These are phyloP conservation scores for Plectosphaerella plurivora DNA, from an alignment of 2,329 filamentous ascomycete species.

Conservation along the genomic window DNA sequence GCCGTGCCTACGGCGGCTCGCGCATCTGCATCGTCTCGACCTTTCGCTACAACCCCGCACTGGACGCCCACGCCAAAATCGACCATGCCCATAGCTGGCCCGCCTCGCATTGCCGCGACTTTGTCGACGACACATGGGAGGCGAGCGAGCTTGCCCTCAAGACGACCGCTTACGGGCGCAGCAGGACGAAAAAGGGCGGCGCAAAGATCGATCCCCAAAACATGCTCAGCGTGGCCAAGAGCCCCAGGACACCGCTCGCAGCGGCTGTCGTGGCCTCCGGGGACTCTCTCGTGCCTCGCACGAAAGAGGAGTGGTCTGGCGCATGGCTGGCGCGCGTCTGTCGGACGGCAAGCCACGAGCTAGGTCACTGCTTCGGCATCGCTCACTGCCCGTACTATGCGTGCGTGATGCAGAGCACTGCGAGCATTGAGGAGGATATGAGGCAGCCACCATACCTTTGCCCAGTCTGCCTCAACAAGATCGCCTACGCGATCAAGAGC, in stretches of 20 bases:
- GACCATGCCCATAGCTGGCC: slow-evolving; percentile 59
- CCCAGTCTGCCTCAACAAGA: slow-evolving; percentile 52
- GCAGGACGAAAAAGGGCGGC: neutral
- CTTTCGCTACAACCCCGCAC: slow-evolving; percentile 54
- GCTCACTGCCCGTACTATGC: slow-evolving; percentile 63
- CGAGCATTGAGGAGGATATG: slow-evolving; percentile 51
- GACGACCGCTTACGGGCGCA: slow-evolving; percentile 1
- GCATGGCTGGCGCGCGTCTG: slow-evolving; percentile 56
- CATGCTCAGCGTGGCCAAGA: neutral
- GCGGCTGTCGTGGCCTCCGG: slow-evolving; percentile 26
- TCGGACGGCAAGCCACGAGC: slow-evolving; percentile 58
- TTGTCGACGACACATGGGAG: slow-evolving; percentile 34
- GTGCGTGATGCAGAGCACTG: slow-evolving; percentile 60
- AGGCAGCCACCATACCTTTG: slow-evolving; percentile 62
- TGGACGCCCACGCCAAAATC: slow-evolving; percentile 32
- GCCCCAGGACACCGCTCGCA: slow-evolving; percentile 20
- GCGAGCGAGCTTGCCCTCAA: neutral
- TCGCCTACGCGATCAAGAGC: slow-evolving; percentile 28
- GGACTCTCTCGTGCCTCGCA: slow-evolving; percentile 12
- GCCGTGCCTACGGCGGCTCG: slow-evolving; percentile 60
- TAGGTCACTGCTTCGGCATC: slow-evolving; percentile 64
- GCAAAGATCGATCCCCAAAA: neutral
- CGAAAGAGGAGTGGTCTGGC: slow-evolving; percentile 22
- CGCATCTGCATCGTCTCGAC: slow-evolving; percentile 58
- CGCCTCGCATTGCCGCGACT: slow-evolving; percentile 53